Conservation (phyloP, 208 protist species). For the Vickermania ingenoplastis region DNA sequence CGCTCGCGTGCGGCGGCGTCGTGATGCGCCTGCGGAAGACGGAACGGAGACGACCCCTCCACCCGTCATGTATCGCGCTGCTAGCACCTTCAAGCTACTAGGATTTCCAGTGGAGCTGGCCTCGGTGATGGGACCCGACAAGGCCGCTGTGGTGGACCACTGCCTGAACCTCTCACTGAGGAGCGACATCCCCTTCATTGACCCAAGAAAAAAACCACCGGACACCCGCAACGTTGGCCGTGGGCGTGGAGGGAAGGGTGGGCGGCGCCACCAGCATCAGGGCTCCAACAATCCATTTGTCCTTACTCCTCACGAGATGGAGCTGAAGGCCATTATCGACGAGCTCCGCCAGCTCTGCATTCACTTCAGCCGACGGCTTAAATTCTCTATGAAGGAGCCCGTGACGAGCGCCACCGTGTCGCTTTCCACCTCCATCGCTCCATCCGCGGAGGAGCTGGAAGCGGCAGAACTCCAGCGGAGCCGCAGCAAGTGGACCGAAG, state of each 20-base stretch:
- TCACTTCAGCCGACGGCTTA: conserved; percentile 60
- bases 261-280: background rate
- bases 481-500: background rate
- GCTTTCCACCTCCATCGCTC: background rate
- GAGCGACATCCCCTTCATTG: conserved; percentile 73
- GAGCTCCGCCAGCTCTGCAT: conserved; percentile 66
- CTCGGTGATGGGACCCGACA: conserved; percentile 27
- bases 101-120: conserved; percentile 81
- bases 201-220: conserved; percentile 2
- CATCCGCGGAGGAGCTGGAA: background rate
- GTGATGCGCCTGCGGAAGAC: background rate
- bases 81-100: conserved; percentile 67
- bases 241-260: conserved; percentile 3
- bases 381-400: conserved; percentile 76
- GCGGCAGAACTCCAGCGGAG: background rate
- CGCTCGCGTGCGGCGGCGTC: conserved; percentile 15
- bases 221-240: background rate
- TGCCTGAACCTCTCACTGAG: conserved; percentile 63
- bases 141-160: conserved; percentile 33
- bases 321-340: conserved; percentile 60
- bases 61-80: conserved; percentile 46
- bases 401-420: background rate
- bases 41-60: conserved; percentile 1
- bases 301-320: conserved; percentile 54
- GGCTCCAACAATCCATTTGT: background rate